Percentiles rank a stretch among this genome's conserved stretches.
These are phyloP conservation scores for Suhomyces maxii DNA, from an alignment of 1,139 yeast species.

Conservation along the genomic window DNA sequence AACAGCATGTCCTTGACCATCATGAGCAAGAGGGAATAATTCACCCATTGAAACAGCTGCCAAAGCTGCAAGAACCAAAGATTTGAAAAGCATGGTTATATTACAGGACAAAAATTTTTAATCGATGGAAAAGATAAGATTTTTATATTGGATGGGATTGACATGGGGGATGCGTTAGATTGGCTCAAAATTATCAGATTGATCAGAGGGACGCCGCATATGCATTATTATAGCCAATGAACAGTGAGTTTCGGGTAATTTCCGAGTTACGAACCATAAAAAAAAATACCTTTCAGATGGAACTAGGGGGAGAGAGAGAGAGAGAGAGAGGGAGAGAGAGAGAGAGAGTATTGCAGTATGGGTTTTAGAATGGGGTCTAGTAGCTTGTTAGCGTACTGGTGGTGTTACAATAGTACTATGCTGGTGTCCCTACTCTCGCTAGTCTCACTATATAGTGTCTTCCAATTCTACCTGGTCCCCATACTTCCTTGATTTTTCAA, in stretches of 20 bases:
- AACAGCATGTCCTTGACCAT: conserved; percentile 15
- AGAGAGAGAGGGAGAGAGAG: not conserved
- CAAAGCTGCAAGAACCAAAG: conserved; percentile 10
- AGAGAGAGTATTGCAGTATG: too few species aligned
- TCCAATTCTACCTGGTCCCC: too few species aligned
- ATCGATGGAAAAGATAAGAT: conserved; percentile 5
- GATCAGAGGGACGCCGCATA: conserved; percentile 3
- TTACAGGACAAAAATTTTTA: not conserved
- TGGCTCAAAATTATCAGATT: conserved; percentile 6
- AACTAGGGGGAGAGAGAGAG: not conserved
- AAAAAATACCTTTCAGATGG: too few species aligned
- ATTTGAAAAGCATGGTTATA: conserved; percentile 13
- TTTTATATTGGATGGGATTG: not conserved
- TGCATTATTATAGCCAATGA: conserved; percentile 5
- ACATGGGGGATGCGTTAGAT: not conserved
- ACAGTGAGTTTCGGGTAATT: not conserved
- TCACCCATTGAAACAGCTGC: conserved; percentile 11
- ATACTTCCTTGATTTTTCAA: too few species aligned
- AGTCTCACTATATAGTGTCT: too few species aligned
- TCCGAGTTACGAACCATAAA: conserved; percentile 1
- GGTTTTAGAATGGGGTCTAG: too few species aligned
- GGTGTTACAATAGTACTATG: too few species aligned
- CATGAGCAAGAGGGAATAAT: conserved; percentile 14
- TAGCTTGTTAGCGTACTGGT: too few species aligned
- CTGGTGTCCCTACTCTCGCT: too few species aligned